Conservation (phyloP, 768 basidiomycete genomes). For the Coprinellus micaceus region DNA sequence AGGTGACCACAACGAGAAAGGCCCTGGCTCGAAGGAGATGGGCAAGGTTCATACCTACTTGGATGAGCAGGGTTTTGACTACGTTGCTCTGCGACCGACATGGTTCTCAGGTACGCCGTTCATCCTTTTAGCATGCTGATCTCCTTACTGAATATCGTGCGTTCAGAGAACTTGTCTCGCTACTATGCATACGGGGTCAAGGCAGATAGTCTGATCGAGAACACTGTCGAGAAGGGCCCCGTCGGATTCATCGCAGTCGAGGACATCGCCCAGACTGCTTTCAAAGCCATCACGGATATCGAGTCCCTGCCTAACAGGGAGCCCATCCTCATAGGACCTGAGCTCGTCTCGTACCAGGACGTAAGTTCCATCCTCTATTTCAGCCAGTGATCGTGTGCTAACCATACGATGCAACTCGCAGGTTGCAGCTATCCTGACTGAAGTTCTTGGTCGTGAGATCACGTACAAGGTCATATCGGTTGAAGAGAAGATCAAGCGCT, state of each 20-base stretch:
- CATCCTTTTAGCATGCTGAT: background rate
- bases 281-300: conserved; percentile 20
- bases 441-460: conserved; percentile 19
- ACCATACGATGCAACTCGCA: conserved; percentile 1
- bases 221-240: conserved; percentile 15
- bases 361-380: conserved; percentile 9
- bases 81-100: conserved; percentile 21
- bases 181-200: background rate
- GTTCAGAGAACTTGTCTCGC: conserved; percentile 1
- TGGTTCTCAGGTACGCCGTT: conserved; percentile 23
- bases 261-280: conserved; percentile 24
- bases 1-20: background rate
- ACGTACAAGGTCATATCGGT: conserved; percentile 11
- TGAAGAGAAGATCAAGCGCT: conserved; percentile 12
- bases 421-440: conserved; percentile 20
- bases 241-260: conserved; percentile 19
- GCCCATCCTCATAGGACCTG: conserved; percentile 24
- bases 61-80: conserved; percentile 15
- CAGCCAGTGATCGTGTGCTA: background rate
- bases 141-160: background rate
- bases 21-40: background rate
- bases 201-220: conserved; percentile 12
- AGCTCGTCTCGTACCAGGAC: conserved; percentile 21
- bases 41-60: conserved; percentile 20
- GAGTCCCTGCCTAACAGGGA: conserved; percentile 18